Evolutionary conservation across 306 rosid genomes (phyloP), one percentile per base, ranked within the genome.

Genomic region (Quercus aquifolioides): DNA sequence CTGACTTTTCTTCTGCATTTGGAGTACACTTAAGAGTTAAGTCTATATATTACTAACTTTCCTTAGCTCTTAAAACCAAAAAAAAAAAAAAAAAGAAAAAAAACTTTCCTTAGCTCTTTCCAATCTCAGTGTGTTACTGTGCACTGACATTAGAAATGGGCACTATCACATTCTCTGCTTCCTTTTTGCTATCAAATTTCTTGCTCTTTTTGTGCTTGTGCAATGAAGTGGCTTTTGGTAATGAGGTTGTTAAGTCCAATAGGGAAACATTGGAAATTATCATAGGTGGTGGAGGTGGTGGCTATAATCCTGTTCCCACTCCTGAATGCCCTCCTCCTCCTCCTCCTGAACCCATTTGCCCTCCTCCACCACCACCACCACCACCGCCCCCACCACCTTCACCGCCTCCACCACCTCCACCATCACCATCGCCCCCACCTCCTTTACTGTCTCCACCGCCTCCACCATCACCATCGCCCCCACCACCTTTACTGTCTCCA

Each of bases 251-350:
- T 55, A 8, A 14, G 41, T 77, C 88, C 1, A 77, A 55, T 25
- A 76, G 90, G 10, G 88, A 84, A 52, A 30, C 86, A 15, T 73
- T 84, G 0, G 86, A 86, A 81, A 86, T 89, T 21, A 78, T 80
- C 81, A 80, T 83, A 0, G 90, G 88, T 3, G 87, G 78, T 0
- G 90, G 90, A 0, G 86, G 87, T 0, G 83, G 80, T 0, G 28
- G 35, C 57, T 31, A 30, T 58, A 5, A 64, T 54, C 90, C 88
- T 25, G 2, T 87, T 15, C 88, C 92, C 4, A 26, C 83, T 6
- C 90, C 92, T 31, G 21, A 65, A 30, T 14, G 64, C 5, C 64
- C 70, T 30, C 69, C 81, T 46, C 78, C 85, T 3, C 79, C 85
- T 1, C 85, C 85, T 8, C 82, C 81, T 0, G 58, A 46, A 49